Evolutionary conservation across 495 filamentous ascomycete genomes (phyloP).

Genomic region (Xylaria telfairii): DNA sequence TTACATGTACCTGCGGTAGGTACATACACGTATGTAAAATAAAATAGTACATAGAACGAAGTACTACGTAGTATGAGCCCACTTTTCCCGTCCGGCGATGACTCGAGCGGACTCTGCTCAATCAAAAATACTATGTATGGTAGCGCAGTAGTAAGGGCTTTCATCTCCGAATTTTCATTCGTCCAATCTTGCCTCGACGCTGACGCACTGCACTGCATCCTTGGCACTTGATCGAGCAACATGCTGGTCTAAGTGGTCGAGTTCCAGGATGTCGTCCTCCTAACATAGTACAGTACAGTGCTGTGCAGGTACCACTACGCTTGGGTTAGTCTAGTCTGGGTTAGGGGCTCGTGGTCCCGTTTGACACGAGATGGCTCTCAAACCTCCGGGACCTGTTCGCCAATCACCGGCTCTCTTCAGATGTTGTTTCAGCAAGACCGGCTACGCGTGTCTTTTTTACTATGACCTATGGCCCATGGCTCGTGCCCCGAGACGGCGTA

Average conservation of each 20-base stretch:
- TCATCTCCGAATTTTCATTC: constrained; percentile 2
- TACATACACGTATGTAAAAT: too few relatives aligned
- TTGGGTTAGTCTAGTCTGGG: too few relatives aligned
- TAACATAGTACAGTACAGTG: too few relatives aligned
- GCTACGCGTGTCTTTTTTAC: background rate
- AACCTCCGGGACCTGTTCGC: background rate
- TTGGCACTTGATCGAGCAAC: background rate
- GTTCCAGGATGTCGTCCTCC: constrained; percentile 1
- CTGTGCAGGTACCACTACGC: too few relatives aligned
- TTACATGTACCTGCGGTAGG: background rate
- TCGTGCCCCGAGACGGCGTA: background rate
- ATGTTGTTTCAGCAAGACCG: background rate
- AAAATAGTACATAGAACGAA: background rate
- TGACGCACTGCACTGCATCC: constrained; percentile 14
- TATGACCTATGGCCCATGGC: too few relatives aligned
- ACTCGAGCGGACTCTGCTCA: constrained; percentile 15
- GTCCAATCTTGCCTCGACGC: constrained; percentile 13
- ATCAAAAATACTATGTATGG: constrained; percentile 15
- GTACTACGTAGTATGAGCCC: constrained; percentile 14
- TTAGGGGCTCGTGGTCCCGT: background rate
- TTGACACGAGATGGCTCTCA: background rate
- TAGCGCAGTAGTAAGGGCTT: constrained; percentile 8
- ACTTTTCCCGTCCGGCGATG: constrained; percentile 7
- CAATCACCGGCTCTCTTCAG: background rate
- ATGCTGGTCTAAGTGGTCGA: background rate